A percentile compares a stretch with the other conserved stretches of the same genome.
phyloP scores from a whole-genome alignment of 495 filamentous ascomycete genomes.

The Xylaria curta region DNA sequence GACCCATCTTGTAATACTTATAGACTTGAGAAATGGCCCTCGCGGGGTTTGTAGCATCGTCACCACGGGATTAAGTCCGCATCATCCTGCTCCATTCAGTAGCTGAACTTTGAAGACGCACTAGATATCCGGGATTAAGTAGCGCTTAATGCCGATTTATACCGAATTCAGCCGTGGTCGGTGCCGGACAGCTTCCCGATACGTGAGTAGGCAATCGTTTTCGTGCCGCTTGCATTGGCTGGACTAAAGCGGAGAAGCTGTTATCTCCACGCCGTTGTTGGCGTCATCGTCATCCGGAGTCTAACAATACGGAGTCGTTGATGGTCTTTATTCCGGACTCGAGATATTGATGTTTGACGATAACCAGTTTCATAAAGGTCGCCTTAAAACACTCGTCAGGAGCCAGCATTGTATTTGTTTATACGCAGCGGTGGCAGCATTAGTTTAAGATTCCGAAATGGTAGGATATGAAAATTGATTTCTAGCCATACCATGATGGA shows the following conservation, averaged over 20 bases:
- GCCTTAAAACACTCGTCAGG: neutral
- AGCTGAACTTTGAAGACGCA: neutral
- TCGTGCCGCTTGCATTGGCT: neutral
- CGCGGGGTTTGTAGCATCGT: neutral
- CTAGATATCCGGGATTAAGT: neutral
- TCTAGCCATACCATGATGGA: neutral
- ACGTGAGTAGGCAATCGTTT: neutral
- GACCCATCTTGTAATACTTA: neutral
- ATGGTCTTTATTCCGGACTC: no score
- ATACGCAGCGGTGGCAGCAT: neutral
- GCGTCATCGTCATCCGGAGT: neutral
- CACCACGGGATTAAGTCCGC: neutral
- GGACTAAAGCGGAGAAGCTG: neutral
- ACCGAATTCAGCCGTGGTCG: neutral
- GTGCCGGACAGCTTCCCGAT: neutral
- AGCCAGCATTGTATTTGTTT: neutral
- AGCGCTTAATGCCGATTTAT: neutral
- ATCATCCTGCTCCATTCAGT: neutral
- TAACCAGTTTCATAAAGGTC: neutral
- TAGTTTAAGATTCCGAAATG: neutral
- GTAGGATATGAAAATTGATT: neutral
- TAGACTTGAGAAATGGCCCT: neutral
- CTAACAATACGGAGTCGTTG: neutral
- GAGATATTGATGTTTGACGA: neutral
- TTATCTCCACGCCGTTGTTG: neutral